Evolutionary conservation across 495 filamentous ascomycete genomes (phyloP).

Genomic region (Talaromyces proteolyticus): DNA sequence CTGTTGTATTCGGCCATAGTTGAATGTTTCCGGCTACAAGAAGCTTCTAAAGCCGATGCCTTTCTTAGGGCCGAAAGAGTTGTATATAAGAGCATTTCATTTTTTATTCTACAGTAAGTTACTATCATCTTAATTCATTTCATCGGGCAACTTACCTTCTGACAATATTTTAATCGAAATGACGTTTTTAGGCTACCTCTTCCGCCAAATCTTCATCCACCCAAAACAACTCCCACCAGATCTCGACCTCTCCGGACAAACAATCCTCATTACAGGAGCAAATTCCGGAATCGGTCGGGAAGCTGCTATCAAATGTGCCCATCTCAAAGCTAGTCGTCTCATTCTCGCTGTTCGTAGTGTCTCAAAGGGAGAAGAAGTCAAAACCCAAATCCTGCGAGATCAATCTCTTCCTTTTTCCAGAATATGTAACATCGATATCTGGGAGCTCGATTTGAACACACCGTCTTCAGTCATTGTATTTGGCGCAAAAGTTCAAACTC

Average conservation of each 20-base stretch:
- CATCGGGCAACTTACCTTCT: too few relatives aligned
- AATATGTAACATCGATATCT: neutral
- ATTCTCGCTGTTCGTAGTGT: slow-evolving; percentile 14
- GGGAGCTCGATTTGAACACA: neutral
- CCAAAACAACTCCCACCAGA: neutral
- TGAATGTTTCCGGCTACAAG: too few relatives aligned
- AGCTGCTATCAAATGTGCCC: slow-evolving; percentile 9
- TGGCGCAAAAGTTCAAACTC: slow-evolving; percentile 1
- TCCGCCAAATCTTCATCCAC: neutral
- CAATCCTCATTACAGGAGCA: slow-evolving; percentile 17
- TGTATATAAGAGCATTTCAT: too few relatives aligned
- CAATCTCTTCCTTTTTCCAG: neutral
- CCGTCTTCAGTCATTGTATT: neutral
- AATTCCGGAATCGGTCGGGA: slow-evolving; percentile 18
- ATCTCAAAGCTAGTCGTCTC: slow-evolving; percentile 6
- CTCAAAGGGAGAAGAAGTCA: slow-evolving; percentile 4
- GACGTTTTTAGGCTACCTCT: neutral
- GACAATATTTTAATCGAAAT: neutral
- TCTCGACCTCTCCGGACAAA: slow-evolving; percentile 7
- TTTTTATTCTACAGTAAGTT: too few relatives aligned
- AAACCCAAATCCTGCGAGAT: neutral
- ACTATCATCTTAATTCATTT: too few relatives aligned
- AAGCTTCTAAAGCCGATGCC: too few relatives aligned
- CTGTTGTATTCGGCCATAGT: too few relatives aligned
- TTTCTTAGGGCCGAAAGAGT: too few relatives aligned